Conservation (phyloP, 805 yeast species). For the Ogataea nitratoaversa region DNA sequence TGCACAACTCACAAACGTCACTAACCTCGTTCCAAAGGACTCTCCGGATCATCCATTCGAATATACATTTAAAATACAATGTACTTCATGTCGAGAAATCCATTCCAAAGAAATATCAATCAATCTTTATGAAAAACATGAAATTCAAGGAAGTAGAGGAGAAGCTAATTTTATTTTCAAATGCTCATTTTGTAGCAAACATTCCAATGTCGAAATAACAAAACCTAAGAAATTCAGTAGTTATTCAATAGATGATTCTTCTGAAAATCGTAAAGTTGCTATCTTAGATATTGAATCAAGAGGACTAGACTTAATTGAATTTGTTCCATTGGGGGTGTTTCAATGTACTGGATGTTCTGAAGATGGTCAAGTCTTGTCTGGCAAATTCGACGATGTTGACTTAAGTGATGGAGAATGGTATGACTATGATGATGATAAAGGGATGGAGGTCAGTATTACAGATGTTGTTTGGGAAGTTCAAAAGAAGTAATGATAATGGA, state of each 20-base stretch:
- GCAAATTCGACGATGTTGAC: constrained; percentile 61
- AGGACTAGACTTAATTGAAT: constrained; percentile 71
- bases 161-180: constrained; percentile 77
- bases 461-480: constrained; percentile 69
- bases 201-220: constrained; percentile 20
- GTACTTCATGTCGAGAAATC: constrained; percentile 74
- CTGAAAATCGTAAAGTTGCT: constrained; percentile 38
- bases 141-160: constrained; percentile 68
- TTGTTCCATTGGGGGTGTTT: constrained; percentile 62
- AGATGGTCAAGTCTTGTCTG: constrained; percentile 19
- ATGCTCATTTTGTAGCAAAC: constrained; percentile 26
- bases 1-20: constrained; percentile 35
- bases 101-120: constrained; percentile 70
- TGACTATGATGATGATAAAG: constrained; percentile 86
- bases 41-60: constrained; percentile 59
- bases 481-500: constrained; percentile 12
- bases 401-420: constrained; percentile 85
- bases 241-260: constrained; percentile 38
- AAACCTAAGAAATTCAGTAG: constrained; percentile 23
- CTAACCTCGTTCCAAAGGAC: constrained; percentile 50
- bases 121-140: constrained; percentile 62
- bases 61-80: constrained; percentile 67
- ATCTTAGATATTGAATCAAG: constrained; percentile 77
- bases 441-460: constrained; percentile 74
- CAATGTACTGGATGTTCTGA: constrained; percentile 47